These are phyloP conservation scores for Lasiodiplodia hormozganensis DNA, from an alignment of 2,329 filamentous ascomycete species.

Conservation along the genomic window DNA sequence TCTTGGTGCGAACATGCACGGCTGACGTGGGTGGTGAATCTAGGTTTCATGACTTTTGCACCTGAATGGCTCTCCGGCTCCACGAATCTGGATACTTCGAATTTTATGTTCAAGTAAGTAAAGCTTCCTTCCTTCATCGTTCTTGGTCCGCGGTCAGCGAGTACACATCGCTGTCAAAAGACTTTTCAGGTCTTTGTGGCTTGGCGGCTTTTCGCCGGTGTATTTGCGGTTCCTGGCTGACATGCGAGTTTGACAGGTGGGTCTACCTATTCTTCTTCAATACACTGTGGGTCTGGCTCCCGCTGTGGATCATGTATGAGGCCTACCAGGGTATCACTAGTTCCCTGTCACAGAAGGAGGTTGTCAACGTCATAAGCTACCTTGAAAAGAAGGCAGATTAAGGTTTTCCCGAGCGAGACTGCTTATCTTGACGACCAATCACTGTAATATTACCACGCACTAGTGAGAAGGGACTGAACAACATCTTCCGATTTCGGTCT, in stretches of 20 bases:
- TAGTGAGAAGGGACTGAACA: neutral
- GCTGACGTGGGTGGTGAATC: conserved; percentile 47
- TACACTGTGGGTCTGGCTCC: conserved; percentile 66
- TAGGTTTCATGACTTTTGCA: conserved; percentile 69
- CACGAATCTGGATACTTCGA: conserved; percentile 63
- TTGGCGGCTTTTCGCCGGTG: neutral
- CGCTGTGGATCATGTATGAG: conserved; percentile 63
- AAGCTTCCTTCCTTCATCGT: neutral
- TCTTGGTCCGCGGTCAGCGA: neutral
- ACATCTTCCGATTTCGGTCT: too few relatives aligned
- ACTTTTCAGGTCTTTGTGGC: conserved; percentile 12
- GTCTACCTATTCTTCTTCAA: conserved; percentile 71
- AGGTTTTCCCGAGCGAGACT: neutral
- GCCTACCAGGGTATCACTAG: conserved; percentile 53
- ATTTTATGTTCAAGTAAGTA: conserved; percentile 65
- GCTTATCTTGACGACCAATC: neutral
- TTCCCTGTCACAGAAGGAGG: conserved; percentile 24
- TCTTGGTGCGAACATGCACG: conserved; percentile 33
- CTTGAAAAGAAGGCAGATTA: conserved; percentile 26
- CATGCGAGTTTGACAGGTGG: conserved; percentile 50
- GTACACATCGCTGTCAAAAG: neutral
- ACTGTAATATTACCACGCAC: neutral
- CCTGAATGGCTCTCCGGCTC: conserved; percentile 69
- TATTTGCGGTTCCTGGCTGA: conserved; percentile 13
- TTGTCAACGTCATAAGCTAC: conserved; percentile 29